Conservation (phyloP, 1,139 yeast species). For the Scheffersomyces segobiensis region DNA sequence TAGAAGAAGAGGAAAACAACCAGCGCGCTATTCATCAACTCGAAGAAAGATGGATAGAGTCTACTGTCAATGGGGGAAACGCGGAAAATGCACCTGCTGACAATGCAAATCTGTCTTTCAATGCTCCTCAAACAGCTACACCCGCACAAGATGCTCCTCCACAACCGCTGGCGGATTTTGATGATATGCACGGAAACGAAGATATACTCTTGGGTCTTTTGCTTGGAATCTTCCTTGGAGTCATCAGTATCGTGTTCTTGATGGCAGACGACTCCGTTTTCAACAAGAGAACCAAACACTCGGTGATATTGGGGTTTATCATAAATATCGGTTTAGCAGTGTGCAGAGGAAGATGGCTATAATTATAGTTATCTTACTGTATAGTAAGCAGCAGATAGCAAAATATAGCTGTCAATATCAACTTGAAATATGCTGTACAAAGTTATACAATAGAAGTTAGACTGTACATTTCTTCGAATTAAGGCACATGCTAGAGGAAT, state of each 20-base stretch:
- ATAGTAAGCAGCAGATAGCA: neutral
- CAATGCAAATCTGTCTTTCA: neutral
- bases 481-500: neutral
- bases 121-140: conserved; percentile 6
- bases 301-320: conserved; percentile 61
- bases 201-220: conserved; percentile 65
- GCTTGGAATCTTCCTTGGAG: conserved; percentile 66
- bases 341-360: conserved; percentile 50
- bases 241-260: conserved; percentile 56
- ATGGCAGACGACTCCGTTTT: conserved; percentile 57
- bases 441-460: neutral
- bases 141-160: conserved; percentile 14
- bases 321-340: conserved; percentile 60
- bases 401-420: neutral
- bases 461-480: too few species aligned
- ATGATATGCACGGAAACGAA: conserved; percentile 45
- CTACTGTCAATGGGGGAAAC: conserved; percentile 50
- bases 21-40: conserved; percentile 53
- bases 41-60: conserved; percentile 91
- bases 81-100: neutral
- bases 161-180: conserved; percentile 28
- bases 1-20: conserved; percentile 42
- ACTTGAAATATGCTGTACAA: neutral
- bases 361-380: conserved; percentile 1
- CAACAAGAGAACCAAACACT: conserved; percentile 59